Base-by-base conservation (phyloP, 1,284 basidiomycete genomes). In the Trametes polyzona region DNA sequence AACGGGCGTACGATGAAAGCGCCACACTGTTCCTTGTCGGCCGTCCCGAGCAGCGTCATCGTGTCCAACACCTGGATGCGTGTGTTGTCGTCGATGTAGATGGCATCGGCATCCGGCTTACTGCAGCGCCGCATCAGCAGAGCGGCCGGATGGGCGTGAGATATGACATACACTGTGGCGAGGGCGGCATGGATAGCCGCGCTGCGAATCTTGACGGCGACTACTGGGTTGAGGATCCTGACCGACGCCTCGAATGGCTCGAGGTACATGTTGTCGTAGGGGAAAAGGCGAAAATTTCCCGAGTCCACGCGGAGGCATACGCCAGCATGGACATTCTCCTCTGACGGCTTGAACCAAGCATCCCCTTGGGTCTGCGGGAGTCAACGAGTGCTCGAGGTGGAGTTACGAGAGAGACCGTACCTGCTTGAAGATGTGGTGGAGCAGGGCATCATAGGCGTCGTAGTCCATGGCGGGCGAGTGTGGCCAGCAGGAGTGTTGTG, bases 21-120 rank as follows among this genome's bases (percentile, higher is more conserved):
- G n/a, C 85, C 91, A 60, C 89, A 88, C 66, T 93, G 91, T 62
- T 92, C 89, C 73, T 90, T 92, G 67, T 92, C 84, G 1, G 90
- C 90, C 26, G 79, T 76, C 2, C 84, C 83, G 7, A 93, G 77
- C 56, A 83, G 75, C 42, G 71, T 69, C 66, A 92, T 84, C 24
- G 77, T 81, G 55, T 88, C 83, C 14, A 89, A 67, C 50, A 89
- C 80, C 70, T 89, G 87, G 54, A 89, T 88, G 2, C 86, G 82
- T 4, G 86, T 79, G 56, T 79, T 72, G 23, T 64, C 63, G 67
- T 86, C 84, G 54, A 88, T 72, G 61, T 83, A 82, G 58, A 89
- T 81, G 40, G 78, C 81, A 21, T 74, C 72, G 0, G 78, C 77
- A 59, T 82, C 77, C 2, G 81, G 78, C 19, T 77, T 66, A 17